These are phyloP conservation scores for Colletotrichum sublineola DNA, from an alignment of 2,329 filamentous ascomycete species.

Conservation along the genomic window DNA sequence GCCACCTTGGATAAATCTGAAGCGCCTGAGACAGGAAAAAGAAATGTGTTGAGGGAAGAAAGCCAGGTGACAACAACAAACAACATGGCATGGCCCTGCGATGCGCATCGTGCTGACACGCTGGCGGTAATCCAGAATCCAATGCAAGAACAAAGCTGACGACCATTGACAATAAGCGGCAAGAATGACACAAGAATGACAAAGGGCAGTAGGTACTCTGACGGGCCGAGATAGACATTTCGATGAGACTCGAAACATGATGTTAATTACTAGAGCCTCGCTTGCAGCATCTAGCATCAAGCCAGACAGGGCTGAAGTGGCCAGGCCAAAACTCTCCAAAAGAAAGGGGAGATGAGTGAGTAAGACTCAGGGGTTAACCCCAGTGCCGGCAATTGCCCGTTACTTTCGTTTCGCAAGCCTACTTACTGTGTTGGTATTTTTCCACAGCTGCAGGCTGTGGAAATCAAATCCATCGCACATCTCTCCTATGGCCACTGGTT, in stretches of 20 bases:
- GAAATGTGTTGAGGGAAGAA: constrained; percentile 28
- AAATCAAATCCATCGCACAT: background rate
- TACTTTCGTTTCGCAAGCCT: constrained; percentile 3
- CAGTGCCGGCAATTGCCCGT: background rate
- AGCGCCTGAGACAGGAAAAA: constrained; percentile 30
- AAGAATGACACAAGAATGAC: background rate
- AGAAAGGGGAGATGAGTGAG: constrained; percentile 4
- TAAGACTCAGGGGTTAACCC: background rate
- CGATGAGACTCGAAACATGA: background rate
- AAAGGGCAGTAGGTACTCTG: background rate
- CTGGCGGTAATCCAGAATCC: background rate
- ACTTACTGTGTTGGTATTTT: background rate
- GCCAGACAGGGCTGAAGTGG: background rate
- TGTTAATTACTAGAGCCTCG: background rate
- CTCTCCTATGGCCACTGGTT: too few relatives aligned
- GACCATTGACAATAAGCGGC: background rate
- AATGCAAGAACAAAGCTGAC: background rate
- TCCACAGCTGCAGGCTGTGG: background rate
- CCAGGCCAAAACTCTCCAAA: background rate
- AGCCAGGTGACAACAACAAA: constrained; percentile 4
- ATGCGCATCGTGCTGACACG: background rate
- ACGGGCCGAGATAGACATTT: background rate
- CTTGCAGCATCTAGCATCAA: constrained; percentile 3
- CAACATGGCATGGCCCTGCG: background rate
- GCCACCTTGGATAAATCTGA: constrained; percentile 5